These are phyloP conservation scores for Paecilomyces niveus DNA, from an alignment of 2,329 filamentous ascomycete species.

Conservation along the genomic window DNA sequence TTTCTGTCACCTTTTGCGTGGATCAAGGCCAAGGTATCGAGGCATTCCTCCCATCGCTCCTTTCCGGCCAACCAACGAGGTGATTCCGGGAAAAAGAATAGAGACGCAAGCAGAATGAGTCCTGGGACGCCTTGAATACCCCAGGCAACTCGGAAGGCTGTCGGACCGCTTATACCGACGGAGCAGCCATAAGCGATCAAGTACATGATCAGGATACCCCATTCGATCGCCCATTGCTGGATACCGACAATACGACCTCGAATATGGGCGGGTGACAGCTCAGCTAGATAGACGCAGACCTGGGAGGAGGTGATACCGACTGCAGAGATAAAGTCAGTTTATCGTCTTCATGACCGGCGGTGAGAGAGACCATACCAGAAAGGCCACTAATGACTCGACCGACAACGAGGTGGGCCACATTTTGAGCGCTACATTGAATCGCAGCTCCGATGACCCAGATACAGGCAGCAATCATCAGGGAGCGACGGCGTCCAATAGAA, in stretches of 20 bases:
- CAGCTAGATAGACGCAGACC: conserved; percentile 38
- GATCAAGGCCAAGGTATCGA: conserved; percentile 47
- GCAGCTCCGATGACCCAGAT: conserved; percentile 30
- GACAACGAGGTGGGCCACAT: conserved; percentile 34
- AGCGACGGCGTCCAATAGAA: conserved; percentile 30
- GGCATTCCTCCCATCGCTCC: conserved; percentile 50
- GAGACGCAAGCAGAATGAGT: conserved; percentile 48
- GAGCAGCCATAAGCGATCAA: conserved; percentile 34
- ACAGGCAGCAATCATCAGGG: conserved; percentile 30
- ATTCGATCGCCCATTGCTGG: conserved; percentile 40
- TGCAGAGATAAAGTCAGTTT: conserved; percentile 15
- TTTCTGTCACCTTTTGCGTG: conserved; percentile 50
- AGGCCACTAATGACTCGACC: conserved; percentile 43
- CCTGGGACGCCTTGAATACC: conserved; percentile 56
- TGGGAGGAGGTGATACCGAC: conserved; percentile 40
- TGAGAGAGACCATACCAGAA: conserved; percentile 8
- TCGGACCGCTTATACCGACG: conserved; percentile 27
- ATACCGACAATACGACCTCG: conserved; percentile 38
- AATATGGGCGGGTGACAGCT: conserved; percentile 35
- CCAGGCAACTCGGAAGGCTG: conserved; percentile 55
- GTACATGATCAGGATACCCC: conserved; percentile 40
- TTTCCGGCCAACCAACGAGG: conserved; percentile 56
- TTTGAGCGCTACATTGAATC: conserved; percentile 24
- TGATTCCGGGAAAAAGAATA: conserved; percentile 53
- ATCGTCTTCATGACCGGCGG: not conserved